phyloP scores from a whole-genome alignment of 2,329 filamentous ascomycete species.

The Fusarium dlaminii region DNA sequence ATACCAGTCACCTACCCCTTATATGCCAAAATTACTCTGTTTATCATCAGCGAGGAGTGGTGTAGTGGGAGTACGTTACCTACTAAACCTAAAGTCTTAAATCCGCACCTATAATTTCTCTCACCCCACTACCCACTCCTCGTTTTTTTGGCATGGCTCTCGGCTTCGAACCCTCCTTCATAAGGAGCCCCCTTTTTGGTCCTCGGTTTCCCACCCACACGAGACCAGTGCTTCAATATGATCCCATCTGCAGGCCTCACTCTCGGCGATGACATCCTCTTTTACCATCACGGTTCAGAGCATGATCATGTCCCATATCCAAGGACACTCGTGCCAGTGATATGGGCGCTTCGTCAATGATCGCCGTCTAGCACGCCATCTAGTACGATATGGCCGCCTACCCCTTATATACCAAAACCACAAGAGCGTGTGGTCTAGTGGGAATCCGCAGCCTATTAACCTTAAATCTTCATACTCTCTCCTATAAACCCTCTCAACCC shows the following conservation, averaged over 20 bases:
- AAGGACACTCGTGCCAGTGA: no score
- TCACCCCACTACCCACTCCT: neutral
- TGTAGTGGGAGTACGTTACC: neutral
- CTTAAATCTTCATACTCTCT: neutral
- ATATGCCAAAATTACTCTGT: neutral
- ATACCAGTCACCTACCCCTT: neutral
- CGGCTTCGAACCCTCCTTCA: neutral
- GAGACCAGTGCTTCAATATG: neutral
- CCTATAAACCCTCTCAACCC: neutral
- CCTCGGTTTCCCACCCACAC: neutral
- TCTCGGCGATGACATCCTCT: rapidly evolving
- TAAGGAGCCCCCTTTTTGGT: neutral
- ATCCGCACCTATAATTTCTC: neutral
- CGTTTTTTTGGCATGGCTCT: neutral
- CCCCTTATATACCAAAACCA: neutral
- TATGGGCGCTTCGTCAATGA: no score
- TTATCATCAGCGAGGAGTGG: neutral
- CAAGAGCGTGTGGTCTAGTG: conserved; percentile 1
- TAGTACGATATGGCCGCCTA: neutral
- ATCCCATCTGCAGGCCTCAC: no score
- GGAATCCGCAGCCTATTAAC: neutral
- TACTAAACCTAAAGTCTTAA: neutral
- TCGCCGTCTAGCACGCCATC: no score
- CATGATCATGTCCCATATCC: no score
- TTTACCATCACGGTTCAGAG: no score